Evolutionary conservation across 306 rosid genomes (phyloP), one percentile per base, ranked within the genome.

Genomic region (Quercus cerris): DNA sequence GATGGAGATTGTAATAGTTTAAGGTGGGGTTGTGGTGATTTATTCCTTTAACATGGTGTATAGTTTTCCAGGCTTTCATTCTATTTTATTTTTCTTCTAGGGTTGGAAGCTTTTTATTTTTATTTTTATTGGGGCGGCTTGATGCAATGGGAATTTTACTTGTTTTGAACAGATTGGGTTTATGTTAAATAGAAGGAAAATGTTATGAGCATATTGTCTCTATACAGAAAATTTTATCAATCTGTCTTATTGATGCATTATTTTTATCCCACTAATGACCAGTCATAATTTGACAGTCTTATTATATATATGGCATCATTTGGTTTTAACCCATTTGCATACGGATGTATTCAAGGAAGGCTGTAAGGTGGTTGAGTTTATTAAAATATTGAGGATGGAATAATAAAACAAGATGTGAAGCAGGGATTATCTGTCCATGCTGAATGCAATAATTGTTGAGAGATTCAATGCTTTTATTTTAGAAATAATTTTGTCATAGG

Each of bases 11-110:
- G 30, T 52, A 69, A 57, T 57, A 76, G 76, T 69, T 69, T 56
- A 4, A 78, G 56, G 25, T 38, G 56, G 54, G 77, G 71, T 58
- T 76, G 52, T 78, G 76, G n/a, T 78, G 70, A 70, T 78, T 78
- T 70, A 33, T 30, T 20, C 54, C 55, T 78, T n/a, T 55, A 55
- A 22, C 20, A 1, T 20, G 82, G 27, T 79, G 82, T 79, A 79
- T 71, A 79, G 73, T 71, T 58, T 79, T 71, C 57, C 17, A 66
- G 75, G 68, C 25, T 56, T 78, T 56, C 27, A 33, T 70, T 78
- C 41, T 64, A 51, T 67, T 35, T 74, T 56, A 46, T 46, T 46
- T 46, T 46, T 46, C 4, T 46, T 46, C 52, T 46, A 46, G 52
- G 52, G 52, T 54, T 78, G 64, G 64, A 63, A 30, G 72, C 52